Percentiles rank a stretch among this genome's conserved stretches.
These are phyloP conservation scores for Tolypocladium endophyticum DNA, from an alignment of 2,329 filamentous ascomycete genomes.

Conservation along the genomic window DNA sequence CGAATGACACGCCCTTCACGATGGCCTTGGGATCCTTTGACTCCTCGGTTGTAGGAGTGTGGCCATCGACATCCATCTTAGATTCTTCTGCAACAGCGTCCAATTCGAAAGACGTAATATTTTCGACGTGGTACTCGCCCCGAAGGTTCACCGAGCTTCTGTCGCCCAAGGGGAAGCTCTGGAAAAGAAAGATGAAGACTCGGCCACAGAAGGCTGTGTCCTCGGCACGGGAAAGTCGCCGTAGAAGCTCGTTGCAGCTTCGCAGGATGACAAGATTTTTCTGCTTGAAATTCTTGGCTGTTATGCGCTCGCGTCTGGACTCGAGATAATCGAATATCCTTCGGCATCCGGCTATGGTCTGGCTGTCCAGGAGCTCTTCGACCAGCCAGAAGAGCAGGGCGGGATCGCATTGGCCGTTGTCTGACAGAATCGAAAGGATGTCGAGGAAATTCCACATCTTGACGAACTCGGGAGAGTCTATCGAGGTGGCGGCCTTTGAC, in stretches of 20 bases:
- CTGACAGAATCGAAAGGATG: constrained; percentile 78
- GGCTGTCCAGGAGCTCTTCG: constrained; percentile 90
- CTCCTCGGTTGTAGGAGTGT: constrained; percentile 24
- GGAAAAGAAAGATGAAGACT: constrained; percentile 97
- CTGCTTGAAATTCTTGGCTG: constrained; percentile 66
- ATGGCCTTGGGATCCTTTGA: constrained; percentile 17
- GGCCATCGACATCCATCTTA: constrained; percentile 56
- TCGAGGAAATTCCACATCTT: constrained; percentile 91
- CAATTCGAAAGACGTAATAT: constrained; percentile 71
- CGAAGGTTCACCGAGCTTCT: constrained; percentile 95
- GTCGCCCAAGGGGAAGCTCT: constrained; percentile 92
- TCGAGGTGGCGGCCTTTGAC: constrained; percentile 58
- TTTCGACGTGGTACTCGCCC: constrained; percentile 92
- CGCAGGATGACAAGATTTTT: constrained; percentile 86
- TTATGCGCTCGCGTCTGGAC: constrained; percentile 81
- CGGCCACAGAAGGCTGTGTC: constrained; percentile 95
- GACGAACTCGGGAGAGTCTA: constrained; percentile 69
- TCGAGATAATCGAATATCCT: constrained; percentile 92
- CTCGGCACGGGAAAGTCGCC: constrained; percentile 85
- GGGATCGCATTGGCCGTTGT: constrained; percentile 66
- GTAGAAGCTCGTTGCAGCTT: constrained; percentile 89
- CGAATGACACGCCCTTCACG: constrained; percentile 30
- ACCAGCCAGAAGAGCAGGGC: constrained; percentile 81
- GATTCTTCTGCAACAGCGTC: constrained; percentile 20
- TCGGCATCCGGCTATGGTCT: constrained; percentile 85